A percentile compares a stretch with the other conserved stretches of the same genome.
Conservation (phyloP, 306 rosid species). For the Betula pendula region DNA sequence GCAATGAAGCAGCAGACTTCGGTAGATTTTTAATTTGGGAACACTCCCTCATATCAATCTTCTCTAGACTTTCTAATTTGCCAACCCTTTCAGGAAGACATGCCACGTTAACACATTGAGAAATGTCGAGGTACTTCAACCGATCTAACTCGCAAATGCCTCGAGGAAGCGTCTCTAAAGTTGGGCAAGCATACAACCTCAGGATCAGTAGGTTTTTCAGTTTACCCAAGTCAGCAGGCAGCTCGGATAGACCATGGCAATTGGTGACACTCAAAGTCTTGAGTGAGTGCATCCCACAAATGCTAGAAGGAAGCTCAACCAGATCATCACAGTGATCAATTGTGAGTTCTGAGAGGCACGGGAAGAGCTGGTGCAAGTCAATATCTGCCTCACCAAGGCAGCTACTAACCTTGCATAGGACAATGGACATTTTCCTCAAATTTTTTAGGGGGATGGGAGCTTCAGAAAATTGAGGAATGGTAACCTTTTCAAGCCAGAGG, state of each 20-base stretch:
- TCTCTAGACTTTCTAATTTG: conserved; percentile 53
- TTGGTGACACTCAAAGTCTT: conserved; percentile 68
- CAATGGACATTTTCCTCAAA: conserved; percentile 57
- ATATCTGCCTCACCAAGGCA: conserved; percentile 42
- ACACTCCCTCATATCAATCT: conserved; percentile 95
- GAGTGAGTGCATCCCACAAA: conserved; percentile 54
- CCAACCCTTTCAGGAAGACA: conserved; percentile 62
- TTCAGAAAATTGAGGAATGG: conserved; percentile 50
- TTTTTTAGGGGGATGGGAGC: conserved; percentile 30
- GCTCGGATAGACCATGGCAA: conserved; percentile 58
- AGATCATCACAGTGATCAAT: conserved; percentile 82
- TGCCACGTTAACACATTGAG: conserved; percentile 65
- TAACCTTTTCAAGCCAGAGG: conserved; percentile 88
- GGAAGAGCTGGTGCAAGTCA: conserved; percentile 48
- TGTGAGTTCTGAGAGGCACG: conserved; percentile 62
- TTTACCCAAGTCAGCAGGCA: conserved; percentile 59
- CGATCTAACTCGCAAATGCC: conserved; percentile 47
- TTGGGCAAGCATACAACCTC: conserved; percentile 75
- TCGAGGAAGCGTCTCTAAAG: conserved; percentile 52
- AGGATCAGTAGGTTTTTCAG: conserved; percentile 53
- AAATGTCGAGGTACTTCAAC: conserved; percentile 68
- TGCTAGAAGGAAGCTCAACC: conserved; percentile 55
- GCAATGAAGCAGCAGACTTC: conserved; percentile 43
- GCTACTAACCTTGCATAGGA: conserved; percentile 58
- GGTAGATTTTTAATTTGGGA: conserved; percentile 55